A percentile compares a stretch with the other conserved stretches of the same genome.
Conservation (phyloP, 441 rosid species). For the Biscutella laevigata region DNA sequence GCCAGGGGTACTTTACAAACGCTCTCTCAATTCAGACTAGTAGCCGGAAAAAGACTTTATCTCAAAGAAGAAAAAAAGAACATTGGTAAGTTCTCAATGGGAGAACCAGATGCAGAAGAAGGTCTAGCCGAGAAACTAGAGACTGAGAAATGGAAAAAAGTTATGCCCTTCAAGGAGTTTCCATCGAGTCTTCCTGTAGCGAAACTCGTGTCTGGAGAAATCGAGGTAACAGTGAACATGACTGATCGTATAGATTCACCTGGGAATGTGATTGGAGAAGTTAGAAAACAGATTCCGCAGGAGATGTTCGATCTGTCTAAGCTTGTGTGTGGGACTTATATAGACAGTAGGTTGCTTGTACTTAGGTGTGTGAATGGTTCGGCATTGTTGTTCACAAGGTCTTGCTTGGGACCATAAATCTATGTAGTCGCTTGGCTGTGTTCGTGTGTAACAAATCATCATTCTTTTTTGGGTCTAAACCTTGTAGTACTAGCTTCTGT, state of each 20-base stretch:
- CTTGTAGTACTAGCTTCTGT: not conserved
- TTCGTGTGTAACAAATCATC: conserved; percentile 7
- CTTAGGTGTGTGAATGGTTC: conserved; percentile 79
- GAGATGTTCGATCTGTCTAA: conserved; percentile 81
- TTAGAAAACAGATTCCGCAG: conserved; percentile 62
- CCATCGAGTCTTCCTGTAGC: conserved; percentile 85
- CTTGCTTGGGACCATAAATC: conserved; percentile 16
- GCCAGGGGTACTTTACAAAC: conserved; percentile 49
- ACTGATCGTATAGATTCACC: conserved; percentile 37
- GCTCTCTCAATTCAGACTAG: conserved; percentile 43
- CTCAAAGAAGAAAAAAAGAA: conserved; percentile 56
- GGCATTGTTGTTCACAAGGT: conserved; percentile 62
- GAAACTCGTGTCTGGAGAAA: conserved; percentile 53
- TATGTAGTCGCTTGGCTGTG: conserved; percentile 15
- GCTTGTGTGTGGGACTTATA: conserved; percentile 70
- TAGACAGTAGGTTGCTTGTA: conserved; percentile 67
- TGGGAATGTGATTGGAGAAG: conserved; percentile 47
- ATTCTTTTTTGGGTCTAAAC: conserved; percentile 1
- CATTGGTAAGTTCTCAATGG: conserved; percentile 38
- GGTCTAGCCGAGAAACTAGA: conserved; percentile 47
- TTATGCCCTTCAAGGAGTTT: conserved; percentile 62
- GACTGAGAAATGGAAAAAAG: conserved; percentile 64
- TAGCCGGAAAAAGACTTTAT: conserved; percentile 62
- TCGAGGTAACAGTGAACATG: conserved; percentile 48
- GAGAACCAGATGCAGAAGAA: conserved; percentile 36